Evolutionary conservation across 2,329 filamentous ascomycete species (phyloP), one percentile per base, ranked within the genome.

Genomic region (Aureobasidium sp.): DNA sequence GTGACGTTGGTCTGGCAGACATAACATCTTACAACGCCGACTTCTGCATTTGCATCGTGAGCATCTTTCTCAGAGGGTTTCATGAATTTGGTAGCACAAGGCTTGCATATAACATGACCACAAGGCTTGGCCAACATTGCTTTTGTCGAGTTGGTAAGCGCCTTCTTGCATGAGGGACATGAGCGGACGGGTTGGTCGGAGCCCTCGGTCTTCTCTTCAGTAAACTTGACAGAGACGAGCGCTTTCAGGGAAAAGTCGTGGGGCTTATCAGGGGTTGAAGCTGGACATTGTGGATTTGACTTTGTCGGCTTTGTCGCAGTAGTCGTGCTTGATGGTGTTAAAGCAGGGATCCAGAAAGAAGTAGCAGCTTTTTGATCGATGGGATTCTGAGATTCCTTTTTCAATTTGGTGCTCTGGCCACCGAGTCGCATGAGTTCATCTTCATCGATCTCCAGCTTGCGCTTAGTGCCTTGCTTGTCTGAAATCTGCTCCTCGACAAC

Each of bases 301-400:
- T 71, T 69, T 2, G 66, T 63, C 50, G 69, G 77, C 51, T 83
- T 83, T 41, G 81, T 82, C 61, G 75, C 71, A 10, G 17, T 7
- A 27, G 44, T 41, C 3, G 43, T 27, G 17, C 70, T 63, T 0
- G 81, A 80, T 0, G 91, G 91, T 0, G 89, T 95, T 63, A 93
- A 83, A 0, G 88, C 90, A 0, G 92, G 93, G 1, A 93, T 88
- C 94, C 93, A 97, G 76, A 97, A 97, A 0, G 91, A 95, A 0
- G 91, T 90, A 0, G 96, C 64, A 92, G 82, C 50, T 84, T 84
- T 65, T 80, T 86, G 70, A 85, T 84, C 43, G 86, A 86, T 71
- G 86, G 88, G 57, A 81, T 81, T 67, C 2, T 63, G 53, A 63
- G 94, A 82, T 24, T 85, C 84, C 64, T 82, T 85, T 69, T 87